A percentile compares a stretch with the other conserved stretches of the same genome.
These are phyloP conservation scores for Pythium coloratum DNA, from an alignment of 352 stramenopile species.

Conservation along the genomic window DNA sequence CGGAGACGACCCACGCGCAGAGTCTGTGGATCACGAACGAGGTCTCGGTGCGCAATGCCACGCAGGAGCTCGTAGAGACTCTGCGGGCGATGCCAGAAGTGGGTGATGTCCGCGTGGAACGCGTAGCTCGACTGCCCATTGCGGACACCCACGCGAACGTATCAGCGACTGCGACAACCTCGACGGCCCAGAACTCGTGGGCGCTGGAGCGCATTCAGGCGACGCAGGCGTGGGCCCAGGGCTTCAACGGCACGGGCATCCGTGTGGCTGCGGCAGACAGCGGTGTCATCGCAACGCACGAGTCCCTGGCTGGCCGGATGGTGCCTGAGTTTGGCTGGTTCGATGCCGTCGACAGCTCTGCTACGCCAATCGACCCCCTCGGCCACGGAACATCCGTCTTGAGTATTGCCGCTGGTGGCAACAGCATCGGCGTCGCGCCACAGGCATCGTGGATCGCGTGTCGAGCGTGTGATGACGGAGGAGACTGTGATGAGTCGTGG, in stretches of 20 bases:
- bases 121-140: slow-evolving; percentile 13
- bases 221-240: slow-evolving; percentile 37
- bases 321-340: slow-evolving; percentile 50
- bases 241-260: slow-evolving; percentile 36
- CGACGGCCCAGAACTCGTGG: slow-evolving; percentile 33
- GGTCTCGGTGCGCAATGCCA: slow-evolving; percentile 37
- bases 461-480: slow-evolving; percentile 34
- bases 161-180: slow-evolving; percentile 10
- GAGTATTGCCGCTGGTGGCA: slow-evolving; percentile 32
- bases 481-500: slow-evolving; percentile 36
- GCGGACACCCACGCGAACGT: slow-evolving; percentile 17
- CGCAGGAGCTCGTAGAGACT: slow-evolving; percentile 35
- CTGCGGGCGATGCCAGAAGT: slow-evolving; percentile 34
- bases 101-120: slow-evolving; percentile 18
- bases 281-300: slow-evolving; percentile 40
- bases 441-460: slow-evolving; percentile 44
- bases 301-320: slow-evolving; percentile 35
- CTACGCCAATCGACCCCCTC: slow-evolving; percentile 33
- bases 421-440: slow-evolving; percentile 39
- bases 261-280: slow-evolving; percentile 53
- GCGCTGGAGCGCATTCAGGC: slow-evolving; percentile 40
- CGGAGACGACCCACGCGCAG: slow-evolving; percentile 15
- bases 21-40: slow-evolving; percentile 63
- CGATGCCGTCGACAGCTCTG: slow-evolving; percentile 36
- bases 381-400: slow-evolving; percentile 44